Conservation (phyloP, 176 grass and related monocot species). For the Thinopyrum elongatum region DNA sequence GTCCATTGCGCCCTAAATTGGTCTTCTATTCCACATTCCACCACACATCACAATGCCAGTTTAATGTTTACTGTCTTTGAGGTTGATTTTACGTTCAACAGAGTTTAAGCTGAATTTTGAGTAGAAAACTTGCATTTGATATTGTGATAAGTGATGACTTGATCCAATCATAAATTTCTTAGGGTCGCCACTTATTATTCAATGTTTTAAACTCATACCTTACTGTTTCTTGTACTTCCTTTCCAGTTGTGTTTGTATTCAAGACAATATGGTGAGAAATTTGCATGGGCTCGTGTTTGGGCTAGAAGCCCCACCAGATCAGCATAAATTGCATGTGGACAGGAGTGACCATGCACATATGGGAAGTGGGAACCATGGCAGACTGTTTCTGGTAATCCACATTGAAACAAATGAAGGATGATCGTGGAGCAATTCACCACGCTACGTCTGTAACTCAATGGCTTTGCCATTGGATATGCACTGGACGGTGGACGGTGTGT, state of each 20-base stretch:
- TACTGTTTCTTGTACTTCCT: constrained; percentile 14
- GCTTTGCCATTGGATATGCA: not conserved
- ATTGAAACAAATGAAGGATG: not conserved
- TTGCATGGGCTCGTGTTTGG: not conserved
- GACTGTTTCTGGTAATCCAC: constrained; percentile 9
- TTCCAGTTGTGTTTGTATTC: constrained; percentile 43
- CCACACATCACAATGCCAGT: not conserved
- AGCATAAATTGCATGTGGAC: not conserved
- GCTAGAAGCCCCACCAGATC: not conserved
- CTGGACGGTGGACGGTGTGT: not conserved
- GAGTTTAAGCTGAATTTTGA: not conserved
- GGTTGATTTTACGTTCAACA: not conserved
- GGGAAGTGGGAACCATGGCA: not conserved
- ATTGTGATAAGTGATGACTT: not conserved
- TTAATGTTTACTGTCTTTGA: not conserved
- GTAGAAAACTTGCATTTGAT: not conserved
- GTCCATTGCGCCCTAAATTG: not conserved
- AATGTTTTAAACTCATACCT: not conserved
- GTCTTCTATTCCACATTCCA: not conserved
- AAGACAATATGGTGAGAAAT: constrained; percentile 45
- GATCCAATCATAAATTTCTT: not conserved
- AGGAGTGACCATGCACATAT: constrained; percentile 11
- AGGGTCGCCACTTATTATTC: not conserved
- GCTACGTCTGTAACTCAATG: not conserved
- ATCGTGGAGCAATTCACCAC: not conserved